Evolutionary conservation across 2,329 filamentous ascomycete species (phyloP).

Genomic region (Cercospora zeina): DNA sequence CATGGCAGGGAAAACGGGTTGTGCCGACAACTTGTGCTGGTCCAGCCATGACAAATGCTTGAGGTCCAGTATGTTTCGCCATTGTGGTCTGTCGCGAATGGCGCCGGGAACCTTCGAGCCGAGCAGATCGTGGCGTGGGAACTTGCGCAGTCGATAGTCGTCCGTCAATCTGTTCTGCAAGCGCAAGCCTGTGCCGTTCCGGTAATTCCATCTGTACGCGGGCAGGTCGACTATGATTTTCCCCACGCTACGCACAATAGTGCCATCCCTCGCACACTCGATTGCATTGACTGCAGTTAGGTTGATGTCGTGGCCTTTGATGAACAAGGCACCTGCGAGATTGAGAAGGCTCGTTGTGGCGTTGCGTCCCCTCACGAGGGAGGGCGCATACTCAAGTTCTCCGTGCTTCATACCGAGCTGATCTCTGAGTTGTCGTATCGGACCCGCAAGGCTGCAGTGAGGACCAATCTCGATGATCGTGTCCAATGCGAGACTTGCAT

Average conservation of each 20-base stretch:
- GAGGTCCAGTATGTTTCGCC: not conserved
- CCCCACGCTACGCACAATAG: not conserved
- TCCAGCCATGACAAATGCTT: constrained; percentile 30
- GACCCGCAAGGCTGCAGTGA: not conserved
- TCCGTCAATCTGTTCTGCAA: constrained; percentile 2
- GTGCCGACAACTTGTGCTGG: constrained; percentile 32
- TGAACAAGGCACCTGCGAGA: not conserved
- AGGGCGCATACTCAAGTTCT: not conserved
- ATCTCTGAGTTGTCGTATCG: not conserved
- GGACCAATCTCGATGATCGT: not conserved
- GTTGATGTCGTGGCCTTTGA: not conserved
- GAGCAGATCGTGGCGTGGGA: constrained; percentile 15
- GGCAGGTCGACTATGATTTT: not conserved
- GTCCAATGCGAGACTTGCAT: not conserved
- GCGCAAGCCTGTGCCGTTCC: not conserved
- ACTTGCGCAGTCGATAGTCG: constrained; percentile 11
- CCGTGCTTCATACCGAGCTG: not conserved
- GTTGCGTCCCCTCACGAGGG: not conserved
- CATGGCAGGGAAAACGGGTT: constrained; percentile 22
- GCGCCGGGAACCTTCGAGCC: not conserved
- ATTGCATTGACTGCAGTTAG: not conserved
- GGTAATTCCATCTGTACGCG: not conserved
- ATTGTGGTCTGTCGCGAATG: not conserved
- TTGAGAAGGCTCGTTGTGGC: not conserved
- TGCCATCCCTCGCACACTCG: not conserved